phyloP scores from a whole-genome alignment of 2,329 filamentous ascomycete species.

The Sclerotinia nivalis region DNA sequence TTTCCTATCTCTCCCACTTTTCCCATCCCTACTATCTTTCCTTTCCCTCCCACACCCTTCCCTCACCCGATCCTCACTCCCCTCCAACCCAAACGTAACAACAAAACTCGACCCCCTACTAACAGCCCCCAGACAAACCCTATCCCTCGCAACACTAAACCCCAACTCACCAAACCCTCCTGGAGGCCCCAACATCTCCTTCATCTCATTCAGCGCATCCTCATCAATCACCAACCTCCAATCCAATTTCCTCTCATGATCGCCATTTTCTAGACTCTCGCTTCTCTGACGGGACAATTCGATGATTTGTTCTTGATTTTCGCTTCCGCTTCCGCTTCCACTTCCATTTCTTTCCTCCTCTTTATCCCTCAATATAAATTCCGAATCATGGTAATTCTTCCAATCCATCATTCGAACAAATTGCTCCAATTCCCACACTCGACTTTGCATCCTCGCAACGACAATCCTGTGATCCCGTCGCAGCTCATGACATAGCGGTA shows the following conservation, averaged over 20 bases:
- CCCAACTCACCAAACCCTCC: constrained; percentile 31
- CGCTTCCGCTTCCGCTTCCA: background rate
- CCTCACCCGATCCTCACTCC: background rate
- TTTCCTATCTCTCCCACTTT: background rate
- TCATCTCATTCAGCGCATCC: constrained; percentile 29
- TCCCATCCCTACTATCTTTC: background rate
- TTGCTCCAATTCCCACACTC: background rate
- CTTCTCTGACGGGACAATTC: constrained; percentile 5
- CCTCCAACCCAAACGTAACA: constrained; percentile 18
- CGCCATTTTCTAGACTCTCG: background rate
- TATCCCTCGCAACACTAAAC: constrained; percentile 26
- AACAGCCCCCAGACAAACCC: constrained; percentile 27
- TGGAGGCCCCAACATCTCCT: constrained; percentile 28
- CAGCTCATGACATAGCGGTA: background rate
- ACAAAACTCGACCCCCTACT: constrained; percentile 27
- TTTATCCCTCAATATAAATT: background rate
- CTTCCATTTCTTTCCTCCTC: background rate
- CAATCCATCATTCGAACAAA: constrained; percentile 2
- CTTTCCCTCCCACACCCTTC: background rate
- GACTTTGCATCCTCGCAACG: background rate
- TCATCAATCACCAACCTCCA: constrained; percentile 28
- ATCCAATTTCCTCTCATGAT: constrained; percentile 22
- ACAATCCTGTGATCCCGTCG: background rate
- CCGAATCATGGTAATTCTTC: background rate
- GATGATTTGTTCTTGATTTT: constrained; percentile 10